Conservation (phyloP, 139 green algal genomes). For the Ettlia oleoabundans region DNA sequence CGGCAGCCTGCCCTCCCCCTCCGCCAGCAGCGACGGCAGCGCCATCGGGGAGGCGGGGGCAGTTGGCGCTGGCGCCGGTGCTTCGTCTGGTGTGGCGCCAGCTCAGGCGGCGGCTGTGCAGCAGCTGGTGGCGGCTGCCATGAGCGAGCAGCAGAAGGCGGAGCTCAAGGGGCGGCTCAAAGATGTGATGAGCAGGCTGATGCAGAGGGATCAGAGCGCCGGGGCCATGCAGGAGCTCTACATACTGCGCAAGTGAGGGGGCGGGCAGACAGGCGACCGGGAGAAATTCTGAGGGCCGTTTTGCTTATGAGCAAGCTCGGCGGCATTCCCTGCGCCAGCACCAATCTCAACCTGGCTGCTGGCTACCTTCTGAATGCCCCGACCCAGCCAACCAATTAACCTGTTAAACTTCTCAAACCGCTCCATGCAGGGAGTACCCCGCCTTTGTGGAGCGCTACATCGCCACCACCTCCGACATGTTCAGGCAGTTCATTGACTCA, state of each 20-base stretch:
- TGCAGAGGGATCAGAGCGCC: conserved; percentile 35
- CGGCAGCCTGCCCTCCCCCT: neutral
- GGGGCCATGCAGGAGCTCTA: conserved; percentile 43
- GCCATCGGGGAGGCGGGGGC: neutral
- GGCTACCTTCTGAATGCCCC: no score
- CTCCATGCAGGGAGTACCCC: conserved; percentile 19
- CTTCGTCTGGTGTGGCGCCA: neutral
- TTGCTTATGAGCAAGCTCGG: no score
- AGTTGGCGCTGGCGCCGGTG: neutral
- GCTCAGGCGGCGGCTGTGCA: neutral
- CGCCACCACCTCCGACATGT: conserved; percentile 42
- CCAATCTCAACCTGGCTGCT: no score
- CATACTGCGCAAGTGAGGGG: conserved; percentile 31
- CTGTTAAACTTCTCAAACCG: no score
- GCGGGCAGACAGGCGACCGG: no score
- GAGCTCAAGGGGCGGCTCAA: conserved; percentile 47
- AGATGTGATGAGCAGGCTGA: conserved; percentile 43
- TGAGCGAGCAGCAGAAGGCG: conserved; percentile 30
- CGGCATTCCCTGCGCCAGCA: no score
- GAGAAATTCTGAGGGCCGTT: no score
- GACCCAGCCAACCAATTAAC: no score
- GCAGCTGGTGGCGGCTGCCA: neutral
- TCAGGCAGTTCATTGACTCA: conserved; percentile 39
- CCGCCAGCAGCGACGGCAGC: neutral
- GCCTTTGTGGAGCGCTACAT: conserved; percentile 42